A percentile compares a stretch with the other conserved stretches of the same genome.
Conservation (phyloP, 2,329 filamentous ascomycete genomes). For the Zopfia rhizophila region DNA sequence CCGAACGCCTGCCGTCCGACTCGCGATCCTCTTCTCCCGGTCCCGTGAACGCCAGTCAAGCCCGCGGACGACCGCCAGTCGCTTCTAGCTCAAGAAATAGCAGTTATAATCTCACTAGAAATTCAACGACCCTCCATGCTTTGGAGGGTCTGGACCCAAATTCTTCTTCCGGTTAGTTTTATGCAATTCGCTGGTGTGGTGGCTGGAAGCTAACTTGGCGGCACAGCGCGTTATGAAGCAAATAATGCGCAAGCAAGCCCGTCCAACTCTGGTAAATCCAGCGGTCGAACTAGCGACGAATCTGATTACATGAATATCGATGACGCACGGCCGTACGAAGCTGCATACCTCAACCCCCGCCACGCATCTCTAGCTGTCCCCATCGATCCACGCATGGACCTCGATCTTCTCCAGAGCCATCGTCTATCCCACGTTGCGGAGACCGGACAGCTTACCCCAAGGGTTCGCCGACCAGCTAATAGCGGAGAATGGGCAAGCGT, state of each 20-base stretch:
- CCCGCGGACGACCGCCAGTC: constrained; percentile 44
- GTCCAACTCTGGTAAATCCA: constrained; percentile 39
- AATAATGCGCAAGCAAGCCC: constrained; percentile 28
- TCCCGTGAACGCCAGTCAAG: constrained; percentile 24
- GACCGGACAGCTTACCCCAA: constrained; percentile 59
- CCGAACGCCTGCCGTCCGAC: constrained; percentile 44
- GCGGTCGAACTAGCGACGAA: constrained; percentile 47
- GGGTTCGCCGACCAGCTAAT: constrained; percentile 49
- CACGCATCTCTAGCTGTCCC: constrained; percentile 29
- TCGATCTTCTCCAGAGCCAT: constrained; percentile 57
- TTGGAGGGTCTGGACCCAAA: constrained; percentile 39
- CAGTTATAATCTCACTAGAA: constrained; percentile 43
- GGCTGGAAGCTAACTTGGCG: constrained; percentile 11
- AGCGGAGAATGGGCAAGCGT: constrained; percentile 52
- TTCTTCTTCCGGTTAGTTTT: constrained; percentile 40
- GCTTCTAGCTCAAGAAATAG: constrained; percentile 50
- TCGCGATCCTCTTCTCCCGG: constrained; percentile 45
- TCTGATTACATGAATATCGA: constrained; percentile 46
- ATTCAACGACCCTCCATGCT: constrained; percentile 44
- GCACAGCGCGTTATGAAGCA: constrained; percentile 34
- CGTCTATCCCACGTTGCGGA: constrained; percentile 62
- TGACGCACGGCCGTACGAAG: constrained; percentile 45
- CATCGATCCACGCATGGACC: constrained; percentile 46
- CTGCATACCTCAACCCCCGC: constrained; percentile 43
- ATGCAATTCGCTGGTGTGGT: background rate